phyloP scores from a whole-genome alignment of 805 yeast species.

The Lachancea lanzarotensis region DNA sequence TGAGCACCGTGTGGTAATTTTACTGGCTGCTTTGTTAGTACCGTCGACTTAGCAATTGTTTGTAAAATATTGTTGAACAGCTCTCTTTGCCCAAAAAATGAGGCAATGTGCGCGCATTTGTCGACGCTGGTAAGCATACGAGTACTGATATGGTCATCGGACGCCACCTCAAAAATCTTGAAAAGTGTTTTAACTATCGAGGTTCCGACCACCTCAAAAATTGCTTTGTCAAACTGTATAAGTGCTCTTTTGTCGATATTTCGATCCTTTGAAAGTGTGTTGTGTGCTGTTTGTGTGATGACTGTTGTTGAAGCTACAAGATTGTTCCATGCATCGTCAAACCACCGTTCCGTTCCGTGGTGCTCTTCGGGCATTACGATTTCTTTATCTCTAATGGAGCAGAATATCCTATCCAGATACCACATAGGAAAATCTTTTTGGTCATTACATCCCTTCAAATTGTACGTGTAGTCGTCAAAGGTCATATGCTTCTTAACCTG shows the following conservation, averaged over 20 bases:
- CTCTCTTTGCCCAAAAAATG: conserved; percentile 48
- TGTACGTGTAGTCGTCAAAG: conserved; percentile 69
- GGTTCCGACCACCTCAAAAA: conserved; percentile 59
- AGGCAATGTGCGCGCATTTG: conserved; percentile 72
- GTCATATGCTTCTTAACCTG: conserved; percentile 90
- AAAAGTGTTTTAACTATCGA: conserved; percentile 67
- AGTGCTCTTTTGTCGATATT: conserved; percentile 23
- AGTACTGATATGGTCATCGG: conserved; percentile 84
- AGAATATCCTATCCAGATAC: conserved; percentile 75
- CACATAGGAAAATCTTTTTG: conserved; percentile 75
- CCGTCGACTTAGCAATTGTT: conserved; percentile 60
- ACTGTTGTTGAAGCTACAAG: conserved; percentile 42
- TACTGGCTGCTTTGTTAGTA: conserved; percentile 41
- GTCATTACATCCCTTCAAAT: conserved; percentile 73
- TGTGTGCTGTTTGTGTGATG: conserved; percentile 19
- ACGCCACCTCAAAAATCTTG: conserved; percentile 75
- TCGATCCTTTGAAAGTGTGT: conserved; percentile 12
- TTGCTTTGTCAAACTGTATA: conserved; percentile 60
- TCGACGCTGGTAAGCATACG: conserved; percentile 85
- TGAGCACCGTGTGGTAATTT: conserved; percentile 2
- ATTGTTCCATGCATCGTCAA: conserved; percentile 81
- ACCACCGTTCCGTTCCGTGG: conserved; percentile 86
- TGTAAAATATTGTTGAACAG: conserved; percentile 63
- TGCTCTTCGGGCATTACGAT: conserved; percentile 98
- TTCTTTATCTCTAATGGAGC: conserved; percentile 75